Evolutionary conservation across 192 early-diverging fungal genomes (phyloP), one percentile per base, ranked within the genome.

Genomic region (Coemansia sp.): DNA sequence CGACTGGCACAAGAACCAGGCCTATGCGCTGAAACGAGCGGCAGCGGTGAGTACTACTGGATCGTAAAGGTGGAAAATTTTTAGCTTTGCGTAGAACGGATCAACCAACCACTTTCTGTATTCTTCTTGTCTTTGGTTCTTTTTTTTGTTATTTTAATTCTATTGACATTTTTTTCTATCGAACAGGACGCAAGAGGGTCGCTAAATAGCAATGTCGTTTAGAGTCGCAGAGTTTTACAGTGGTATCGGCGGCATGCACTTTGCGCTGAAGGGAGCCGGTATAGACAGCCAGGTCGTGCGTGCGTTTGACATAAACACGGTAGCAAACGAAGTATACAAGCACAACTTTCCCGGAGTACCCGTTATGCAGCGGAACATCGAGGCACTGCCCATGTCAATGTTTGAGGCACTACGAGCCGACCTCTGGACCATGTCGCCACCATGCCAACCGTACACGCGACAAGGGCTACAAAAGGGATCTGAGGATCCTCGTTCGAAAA

Each of bases 261-360:
- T 88, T 85, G 93, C 91, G 45, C 87, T 94, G 43, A 76, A 86
- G 40, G 69, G 76, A 27, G 89, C 94, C 6, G 74, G 78, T 10
- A 13, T 56, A 1, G 64, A 78, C 37, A 80, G 84, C 27, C 59
- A 87, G 20, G 89, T 99, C 44, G 70, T 92, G 1, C 89, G 88
- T n/a, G 90, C 95, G 2, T 99, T 97, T 74, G 97, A 99, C 80
- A 93, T 99, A 61, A 99, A 98, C 77, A 86, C 85, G 5, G 89
- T 92, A 24, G 94, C 95, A 29, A 98, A 99, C 83, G 76, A 83
- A 1, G 88, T 90, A 29, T 89, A 91, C 70, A 79, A 68, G 18
- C 85, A 89, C 69, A 92, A 90, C 76, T 90, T 90, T 64, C 75
- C 69, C 3, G 69, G 47, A 4, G 73, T 81, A 3, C 67, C 63